phyloP scores from a whole-genome alignment of 768 basidiomycete genomes.

The Suillus subluteus region DNA sequence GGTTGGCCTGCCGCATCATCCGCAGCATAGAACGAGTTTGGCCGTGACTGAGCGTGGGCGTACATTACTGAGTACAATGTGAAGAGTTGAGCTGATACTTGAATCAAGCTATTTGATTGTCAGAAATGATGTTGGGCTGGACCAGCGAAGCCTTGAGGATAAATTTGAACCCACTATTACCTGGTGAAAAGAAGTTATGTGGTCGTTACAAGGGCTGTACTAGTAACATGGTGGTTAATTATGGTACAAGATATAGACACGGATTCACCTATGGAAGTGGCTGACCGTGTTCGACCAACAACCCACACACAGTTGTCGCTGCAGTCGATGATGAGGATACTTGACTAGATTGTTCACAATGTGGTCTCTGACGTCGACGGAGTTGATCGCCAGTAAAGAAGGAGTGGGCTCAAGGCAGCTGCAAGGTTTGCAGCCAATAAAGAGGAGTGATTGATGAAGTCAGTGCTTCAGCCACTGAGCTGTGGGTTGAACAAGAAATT shows the following conservation, averaged over 20 bases:
- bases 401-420: slow-evolving; percentile 4
- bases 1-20: slow-evolving; percentile 17
- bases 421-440: slow-evolving; percentile 5
- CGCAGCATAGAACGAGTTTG: slow-evolving; percentile 39
- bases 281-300: slow-evolving; percentile 5
- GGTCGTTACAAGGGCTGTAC: not conserved
- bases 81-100: not conserved
- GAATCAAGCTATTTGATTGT: slow-evolving; percentile 3
- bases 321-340: not conserved
- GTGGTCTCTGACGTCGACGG: slow-evolving; percentile 4
- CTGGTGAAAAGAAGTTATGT: not conserved
- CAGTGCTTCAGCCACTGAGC: no score
- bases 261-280: not conserved
- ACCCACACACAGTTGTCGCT: slow-evolving; percentile 7
- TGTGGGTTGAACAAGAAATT: no score
- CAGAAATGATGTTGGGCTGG: not conserved
- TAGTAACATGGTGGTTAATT: slow-evolving; percentile 1
- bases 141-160: not conserved
- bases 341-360: not conserved
- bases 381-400: slow-evolving; percentile 6
- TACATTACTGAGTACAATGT: slow-evolving; percentile 25
- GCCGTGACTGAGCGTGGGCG: slow-evolving; percentile 37
- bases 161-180: not conserved
- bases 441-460: not conserved
- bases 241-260: not conserved